phyloP scores from a whole-genome alignment of 768 basidiomycete genomes.

The Tulasnella sp. region DNA sequence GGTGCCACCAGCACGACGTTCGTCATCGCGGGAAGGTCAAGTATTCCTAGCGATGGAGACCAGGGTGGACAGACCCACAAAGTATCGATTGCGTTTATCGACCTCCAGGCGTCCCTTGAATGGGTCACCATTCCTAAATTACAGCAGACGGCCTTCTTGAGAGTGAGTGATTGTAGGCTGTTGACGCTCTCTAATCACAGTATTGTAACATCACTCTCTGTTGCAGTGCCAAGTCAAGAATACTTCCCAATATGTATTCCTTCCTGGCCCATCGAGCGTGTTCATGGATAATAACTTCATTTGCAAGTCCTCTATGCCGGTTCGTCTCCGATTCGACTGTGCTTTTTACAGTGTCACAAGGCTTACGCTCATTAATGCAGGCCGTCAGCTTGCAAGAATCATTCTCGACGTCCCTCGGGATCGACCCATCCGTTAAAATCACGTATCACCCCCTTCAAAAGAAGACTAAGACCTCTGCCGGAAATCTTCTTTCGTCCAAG shows the following conservation, averaged over 20 bases:
- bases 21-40: constrained; percentile 18
- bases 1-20: constrained; percentile 14
- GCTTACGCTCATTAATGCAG: not conserved
- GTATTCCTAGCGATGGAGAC: constrained; percentile 14
- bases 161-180: not conserved
- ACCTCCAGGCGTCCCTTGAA: constrained; percentile 12
- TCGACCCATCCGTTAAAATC: constrained; percentile 15
- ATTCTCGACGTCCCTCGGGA: constrained; percentile 17
- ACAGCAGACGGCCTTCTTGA: not conserved
- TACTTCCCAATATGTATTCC: constrained; percentile 14
- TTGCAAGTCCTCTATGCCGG: constrained; percentile 9
- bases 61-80: constrained; percentile 8
- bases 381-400: constrained; percentile 13
- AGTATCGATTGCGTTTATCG: constrained; percentile 10
- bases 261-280: constrained; percentile 13
- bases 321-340: not conserved
- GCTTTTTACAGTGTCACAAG: not conserved
- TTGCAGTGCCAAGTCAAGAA: constrained; percentile 15
- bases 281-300: constrained; percentile 14
- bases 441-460: constrained; percentile 12
- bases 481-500: not conserved
- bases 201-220: not conserved
- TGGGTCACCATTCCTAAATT: constrained; percentile 13
- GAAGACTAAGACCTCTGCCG: not conserved
- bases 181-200: not conserved